Conservation (phyloP, 2,329 filamentous ascomycete species). For the Fusarium praegraminearum region DNA sequence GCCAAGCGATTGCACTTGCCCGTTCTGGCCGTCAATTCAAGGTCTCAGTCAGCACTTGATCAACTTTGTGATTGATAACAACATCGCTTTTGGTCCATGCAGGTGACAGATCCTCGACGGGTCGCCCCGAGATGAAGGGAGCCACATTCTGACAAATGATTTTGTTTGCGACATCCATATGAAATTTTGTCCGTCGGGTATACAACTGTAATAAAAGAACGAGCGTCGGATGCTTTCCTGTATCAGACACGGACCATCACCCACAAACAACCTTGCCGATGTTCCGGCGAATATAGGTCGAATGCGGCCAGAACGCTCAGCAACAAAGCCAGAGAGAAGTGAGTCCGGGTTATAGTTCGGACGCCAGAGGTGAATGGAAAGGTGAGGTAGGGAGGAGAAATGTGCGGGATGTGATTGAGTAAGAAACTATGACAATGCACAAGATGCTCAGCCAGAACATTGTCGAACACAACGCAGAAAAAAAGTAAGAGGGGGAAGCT, state of each 20-base stretch:
- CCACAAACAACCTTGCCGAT: conserved; percentile 8
- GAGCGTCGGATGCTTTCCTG: background rate
- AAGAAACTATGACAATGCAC: conserved; percentile 13
- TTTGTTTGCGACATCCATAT: background rate
- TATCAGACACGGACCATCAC: conserved; percentile 4
- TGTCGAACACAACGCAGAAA: background rate
- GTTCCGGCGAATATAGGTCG: conserved; percentile 4
- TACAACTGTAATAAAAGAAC: background rate
- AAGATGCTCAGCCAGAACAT: background rate
- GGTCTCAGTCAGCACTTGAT: background rate
- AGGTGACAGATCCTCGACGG: conserved; percentile 26
- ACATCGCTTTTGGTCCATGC: conserved; percentile 5
- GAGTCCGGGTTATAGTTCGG: conserved; percentile 3
- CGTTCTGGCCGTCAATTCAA: background rate
- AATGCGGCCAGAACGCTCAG: conserved; percentile 7
- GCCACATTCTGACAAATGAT: conserved; percentile 8
- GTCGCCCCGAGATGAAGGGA: conserved; percentile 30
- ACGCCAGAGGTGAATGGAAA: conserved; percentile 5
- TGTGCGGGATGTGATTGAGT: conserved; percentile 24
- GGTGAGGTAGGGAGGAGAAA: conserved; percentile 6
- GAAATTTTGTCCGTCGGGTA: background rate
- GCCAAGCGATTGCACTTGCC: background rate
- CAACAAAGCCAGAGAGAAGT: conserved; percentile 2
- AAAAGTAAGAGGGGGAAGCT: background rate
- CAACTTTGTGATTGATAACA: conserved; percentile 3